These are phyloP conservation scores for Pseudotulostoma volvatum DNA, from an alignment of 495 filamentous ascomycete genomes.

Conservation along the genomic window DNA sequence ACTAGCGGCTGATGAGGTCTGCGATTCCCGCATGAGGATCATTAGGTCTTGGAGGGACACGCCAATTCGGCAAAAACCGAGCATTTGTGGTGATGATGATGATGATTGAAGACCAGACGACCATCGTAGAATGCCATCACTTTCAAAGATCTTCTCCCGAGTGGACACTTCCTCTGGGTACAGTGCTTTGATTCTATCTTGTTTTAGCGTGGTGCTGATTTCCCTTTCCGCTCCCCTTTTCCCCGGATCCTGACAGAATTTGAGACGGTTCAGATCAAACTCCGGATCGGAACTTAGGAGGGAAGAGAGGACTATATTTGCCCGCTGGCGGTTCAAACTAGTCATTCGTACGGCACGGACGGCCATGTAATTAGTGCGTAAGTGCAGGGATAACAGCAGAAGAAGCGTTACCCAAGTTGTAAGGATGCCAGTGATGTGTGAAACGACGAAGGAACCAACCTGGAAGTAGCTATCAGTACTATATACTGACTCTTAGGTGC, in stretches of 20 bases:
- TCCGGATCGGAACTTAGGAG: constrained; percentile 30
- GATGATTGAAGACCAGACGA: constrained; percentile 9
- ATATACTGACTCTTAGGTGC: no score
- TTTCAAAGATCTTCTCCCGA: constrained; percentile 57
- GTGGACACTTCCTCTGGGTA: constrained; percentile 45
- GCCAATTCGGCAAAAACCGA: constrained; percentile 20
- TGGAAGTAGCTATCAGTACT: no score
- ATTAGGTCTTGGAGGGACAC: constrained; percentile 18
- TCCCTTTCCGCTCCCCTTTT: no score
- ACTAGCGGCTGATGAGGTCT: constrained; percentile 1
- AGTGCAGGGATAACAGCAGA: constrained; percentile 53
- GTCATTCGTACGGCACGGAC: constrained; percentile 71
- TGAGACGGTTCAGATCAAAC: constrained; percentile 4
- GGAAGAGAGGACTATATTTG: constrained; percentile 59
- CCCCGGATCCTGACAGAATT: no score
- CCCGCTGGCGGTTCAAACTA: constrained; percentile 75
- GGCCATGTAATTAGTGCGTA: constrained; percentile 69
- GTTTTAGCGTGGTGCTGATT: background rate
- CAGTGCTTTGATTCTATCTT: constrained; percentile 14
- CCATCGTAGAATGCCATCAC: constrained; percentile 45
- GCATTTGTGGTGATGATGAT: constrained; percentile 1
- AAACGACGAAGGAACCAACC: constrained; percentile 68
- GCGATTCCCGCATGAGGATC: background rate
- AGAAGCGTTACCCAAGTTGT: constrained; percentile 66
- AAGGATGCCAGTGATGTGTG: constrained; percentile 47